A percentile compares a stretch with the other conserved stretches of the same genome.
Conservation (phyloP, 169 alveolate species). For the Toxoplasma gondii region DNA sequence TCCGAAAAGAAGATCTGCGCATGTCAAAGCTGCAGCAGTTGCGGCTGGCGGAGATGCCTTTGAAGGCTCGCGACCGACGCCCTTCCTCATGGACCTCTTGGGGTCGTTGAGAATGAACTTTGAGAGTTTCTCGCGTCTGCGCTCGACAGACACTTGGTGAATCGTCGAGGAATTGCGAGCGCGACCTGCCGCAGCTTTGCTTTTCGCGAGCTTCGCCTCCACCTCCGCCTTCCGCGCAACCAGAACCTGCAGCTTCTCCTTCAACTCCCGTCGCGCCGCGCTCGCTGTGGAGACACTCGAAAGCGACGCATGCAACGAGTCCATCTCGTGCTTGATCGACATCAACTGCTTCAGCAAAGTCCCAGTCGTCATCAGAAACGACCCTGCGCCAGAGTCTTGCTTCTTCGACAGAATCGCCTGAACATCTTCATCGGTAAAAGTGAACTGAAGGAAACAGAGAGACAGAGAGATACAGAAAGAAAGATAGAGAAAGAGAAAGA, state of each 20-base stretch:
- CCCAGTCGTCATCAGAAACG: conserved; percentile 21
- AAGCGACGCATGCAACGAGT: conserved; percentile 1
- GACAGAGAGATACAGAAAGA: not conserved
- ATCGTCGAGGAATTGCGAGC: not conserved
- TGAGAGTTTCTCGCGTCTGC: not conserved
- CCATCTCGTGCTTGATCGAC: conserved; percentile 17
- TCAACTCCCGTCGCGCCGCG: not conserved
- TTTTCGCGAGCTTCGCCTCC: conserved; percentile 10
- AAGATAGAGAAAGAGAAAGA: not conserved
- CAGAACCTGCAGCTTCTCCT: conserved; percentile 9
- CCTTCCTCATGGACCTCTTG: not conserved
- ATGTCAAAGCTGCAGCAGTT: too few relatives aligned
- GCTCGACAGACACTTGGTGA: not conserved
- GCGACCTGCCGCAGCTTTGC: conserved; percentile 9
- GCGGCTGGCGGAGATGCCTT: too few relatives aligned
- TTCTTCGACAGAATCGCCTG: not conserved
- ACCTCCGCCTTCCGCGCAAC: not conserved
- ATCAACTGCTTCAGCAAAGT: not conserved
- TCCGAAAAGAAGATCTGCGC: too few relatives aligned
- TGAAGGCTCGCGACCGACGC: not conserved
- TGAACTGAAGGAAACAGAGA: not conserved
- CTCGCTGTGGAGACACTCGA: conserved; percentile 18
- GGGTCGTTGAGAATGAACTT: not conserved
- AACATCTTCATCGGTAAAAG: conserved; percentile 27
- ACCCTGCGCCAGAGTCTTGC: not conserved